These are phyloP conservation scores for Austropuccinia psidii DNA, from an alignment of 1,284 basidiomycete species.

Conservation along the genomic window DNA sequence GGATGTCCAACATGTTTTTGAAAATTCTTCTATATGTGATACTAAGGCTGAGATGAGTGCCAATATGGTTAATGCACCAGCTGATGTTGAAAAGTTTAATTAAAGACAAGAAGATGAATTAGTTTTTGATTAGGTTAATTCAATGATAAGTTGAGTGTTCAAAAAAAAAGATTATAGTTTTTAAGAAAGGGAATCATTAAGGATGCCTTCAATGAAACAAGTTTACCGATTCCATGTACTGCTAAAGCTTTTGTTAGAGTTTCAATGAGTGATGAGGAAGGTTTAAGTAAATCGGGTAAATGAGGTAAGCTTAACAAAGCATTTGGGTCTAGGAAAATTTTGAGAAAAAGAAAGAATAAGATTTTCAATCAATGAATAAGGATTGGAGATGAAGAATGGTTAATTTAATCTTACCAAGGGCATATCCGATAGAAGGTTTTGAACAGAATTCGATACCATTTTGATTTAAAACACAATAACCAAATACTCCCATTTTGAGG, in stretches of 20 bases:
- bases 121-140: neutral
- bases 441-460: neutral
- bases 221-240: constrained; percentile 16
- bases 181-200: too few species aligned
- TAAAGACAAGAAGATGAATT: too few species aligned
- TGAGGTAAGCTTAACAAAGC: neutral
- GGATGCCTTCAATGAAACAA: neutral
- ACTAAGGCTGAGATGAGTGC: constrained; percentile 1
- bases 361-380: too few species aligned
- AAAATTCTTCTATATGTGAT: constrained; percentile 21
- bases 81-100: too few species aligned
- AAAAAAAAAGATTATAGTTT: too few species aligned
- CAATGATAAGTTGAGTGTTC: neutral
- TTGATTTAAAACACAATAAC: constrained; percentile 9
- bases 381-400: neutral
- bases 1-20: constrained; percentile 20
- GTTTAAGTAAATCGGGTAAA: neutral
- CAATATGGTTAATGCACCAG: neutral
- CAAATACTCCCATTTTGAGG: constrained; percentile 25
- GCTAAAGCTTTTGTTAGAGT: constrained; percentile 5
- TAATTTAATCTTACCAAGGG: neutral
- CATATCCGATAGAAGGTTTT: constrained; percentile 2
- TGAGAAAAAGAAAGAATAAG: neutral
- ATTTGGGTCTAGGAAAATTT: neutral
- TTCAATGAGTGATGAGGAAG: neutral